Conservation (phyloP, 208 protist species). For the Vickermania ingenoplastis region DNA sequence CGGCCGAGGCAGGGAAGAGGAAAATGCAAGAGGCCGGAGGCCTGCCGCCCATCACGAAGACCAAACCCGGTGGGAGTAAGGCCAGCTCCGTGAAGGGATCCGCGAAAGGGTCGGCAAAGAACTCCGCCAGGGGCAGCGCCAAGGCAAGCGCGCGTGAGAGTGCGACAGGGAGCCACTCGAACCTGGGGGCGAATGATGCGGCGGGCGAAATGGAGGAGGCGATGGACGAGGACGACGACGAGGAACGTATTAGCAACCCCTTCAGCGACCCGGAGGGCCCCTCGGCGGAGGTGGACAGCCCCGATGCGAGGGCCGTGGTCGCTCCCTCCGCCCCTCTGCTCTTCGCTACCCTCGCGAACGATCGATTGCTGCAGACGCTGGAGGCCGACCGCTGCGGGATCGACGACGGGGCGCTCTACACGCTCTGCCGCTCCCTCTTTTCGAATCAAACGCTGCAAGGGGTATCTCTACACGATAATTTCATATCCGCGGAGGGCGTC, state of each 20-base stretch:
- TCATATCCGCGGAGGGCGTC: constrained; percentile 36
- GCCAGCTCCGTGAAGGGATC: not conserved
- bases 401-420: constrained; percentile 33
- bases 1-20: not conserved
- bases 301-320: no score
- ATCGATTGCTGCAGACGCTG: constrained; percentile 39
- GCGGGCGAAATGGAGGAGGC: not conserved
- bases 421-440: constrained; percentile 52
- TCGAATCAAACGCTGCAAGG: constrained; percentile 41
- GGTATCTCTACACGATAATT: constrained; percentile 53
- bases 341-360: constrained; percentile 39
- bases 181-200: not conserved
- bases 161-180: not conserved
- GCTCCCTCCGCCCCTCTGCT: constrained; percentile 7
- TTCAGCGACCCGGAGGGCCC: not conserved
- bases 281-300: not conserved
- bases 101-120: not conserved
- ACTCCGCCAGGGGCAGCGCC: not conserved
- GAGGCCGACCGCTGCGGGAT: constrained; percentile 49
- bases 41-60: not conserved
- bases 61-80: not conserved
- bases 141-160: not conserved
- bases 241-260: not conserved
- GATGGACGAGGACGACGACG: not conserved
- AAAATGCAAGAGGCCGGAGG: no score